Base-by-base conservation (phyloP, 257 asterid genomes). In the Prunella vulgaris region DNA sequence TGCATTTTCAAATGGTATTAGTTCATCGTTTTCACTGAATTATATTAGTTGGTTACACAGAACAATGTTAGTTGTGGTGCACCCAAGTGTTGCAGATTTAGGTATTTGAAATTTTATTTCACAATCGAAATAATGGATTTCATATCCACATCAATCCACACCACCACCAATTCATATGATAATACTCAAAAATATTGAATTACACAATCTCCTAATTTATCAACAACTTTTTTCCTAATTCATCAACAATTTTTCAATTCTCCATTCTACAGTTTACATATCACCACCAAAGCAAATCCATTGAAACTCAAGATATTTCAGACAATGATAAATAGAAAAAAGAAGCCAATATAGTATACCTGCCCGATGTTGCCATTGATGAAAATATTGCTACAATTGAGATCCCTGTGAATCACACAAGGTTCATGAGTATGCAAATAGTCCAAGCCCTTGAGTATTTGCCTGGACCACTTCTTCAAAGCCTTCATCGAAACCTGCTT, bases 291-390 rank as follows among this genome's bases (percentile, higher is more conserved):
- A n/a, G 35, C 62, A 24, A 12, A 3, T 3, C 4, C 42, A 17
- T 9, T 22, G 10, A 24, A 46, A 24, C 5, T 8, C 10, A 28
- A 6, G 38, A 28, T 6, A 25, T 30, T 33, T 12, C 14, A 54
- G 30, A 17, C 38, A n/a, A 53, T 4, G 51, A 27, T 60, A n/a
- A n/a, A 28, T 2, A 25, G 28, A 5, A 64, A 22, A 20, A 17
- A 33, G 7, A 57, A 14, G 60, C 21, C 7, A 9, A 42, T 70
- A 27, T 60, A 22, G 21, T 83, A 87, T 83, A 90, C 96, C 89
- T 88, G 95, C 10, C 97, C 97, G 35, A 81, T 68, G 76, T 90
- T 86, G 70, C 97, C 97, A 78, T 90, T 90, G 74, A 90, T 83
- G 84, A 90, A 90, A 60, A 90, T 70, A 58, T 90, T 90, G 84